Base-by-base conservation (phyloP, 495 filamentous ascomycete species). In the Articulospora tetracladia region DNA sequence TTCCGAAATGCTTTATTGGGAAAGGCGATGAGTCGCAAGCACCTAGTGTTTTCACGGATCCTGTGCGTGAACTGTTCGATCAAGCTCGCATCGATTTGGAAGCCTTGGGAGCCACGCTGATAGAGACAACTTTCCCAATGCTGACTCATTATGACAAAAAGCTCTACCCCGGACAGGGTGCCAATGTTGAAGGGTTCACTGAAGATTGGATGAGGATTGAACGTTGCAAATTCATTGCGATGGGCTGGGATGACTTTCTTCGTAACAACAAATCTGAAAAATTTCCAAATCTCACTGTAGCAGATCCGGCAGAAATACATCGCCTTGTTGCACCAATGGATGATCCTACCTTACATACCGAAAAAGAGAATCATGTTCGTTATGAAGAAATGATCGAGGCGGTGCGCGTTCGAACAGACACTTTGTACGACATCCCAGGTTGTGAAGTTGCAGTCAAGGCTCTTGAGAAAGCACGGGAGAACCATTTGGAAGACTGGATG, bases 181-280 rank as follows among this genome's bases (percentile, higher is more conserved):
- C 17, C 7, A 19, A 52, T 25, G 34, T 6, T 23, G 12, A 36
- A 17, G 32, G 46, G 24, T 15, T 44, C 28, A 39, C 57, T 13
- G 26, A 39, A 17, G 27, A 53, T 10, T 72, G 70, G 69, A 70
- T 67, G 54, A 23, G 26, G 22, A 60, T 60, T 24, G 72, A 74
- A 57, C 61, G 68, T 10, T 41, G 66, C 25, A 44, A 61, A 25
- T 60, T 74, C 12, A 65, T 72, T 19, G 71, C 72, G 15, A 66
- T 68, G 26, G 53, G 61, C 20, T 74, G 72, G 72, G 63, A 72
- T 46, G 67, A 72, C 58, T 74, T 74, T 47, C 61, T 73, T 17
- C 52, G 34, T 6, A 13, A 46, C 7, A 70, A 67, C 46, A 54
- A 52, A 13, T 66, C 73, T 50, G 55, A 63, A 7, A 58, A 61